phyloP scores from a whole-genome alignment of 805 yeast genomes.

The Ogataea ganodermae region DNA sequence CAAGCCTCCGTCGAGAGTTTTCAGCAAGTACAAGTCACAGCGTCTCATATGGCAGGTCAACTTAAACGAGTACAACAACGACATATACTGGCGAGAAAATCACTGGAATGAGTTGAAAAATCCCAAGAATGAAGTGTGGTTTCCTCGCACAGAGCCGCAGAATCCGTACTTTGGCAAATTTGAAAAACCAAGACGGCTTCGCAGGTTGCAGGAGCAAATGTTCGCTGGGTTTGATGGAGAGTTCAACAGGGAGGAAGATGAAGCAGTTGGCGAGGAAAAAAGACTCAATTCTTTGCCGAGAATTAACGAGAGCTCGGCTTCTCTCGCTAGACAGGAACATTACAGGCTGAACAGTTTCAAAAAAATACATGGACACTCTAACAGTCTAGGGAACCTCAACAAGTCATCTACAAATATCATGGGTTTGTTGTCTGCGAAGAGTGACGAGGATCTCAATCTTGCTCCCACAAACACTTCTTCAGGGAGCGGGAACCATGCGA shows the following conservation, averaged over 20 bases:
- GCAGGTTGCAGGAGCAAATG: conserved; percentile 29
- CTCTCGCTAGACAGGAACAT: conserved; percentile 30
- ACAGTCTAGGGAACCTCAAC: conserved; percentile 13
- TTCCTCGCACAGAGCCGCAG: conserved; percentile 34
- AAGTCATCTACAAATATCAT: conserved; percentile 5
- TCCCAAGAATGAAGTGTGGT: conserved; percentile 54
- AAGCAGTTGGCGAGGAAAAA: conserved; percentile 14
- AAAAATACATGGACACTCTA: conserved; percentile 19
- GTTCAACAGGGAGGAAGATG: conserved; percentile 26
- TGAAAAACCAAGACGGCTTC: conserved; percentile 12
- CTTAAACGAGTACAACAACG: conserved; percentile 57
- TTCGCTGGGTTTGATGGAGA: conserved; percentile 33
- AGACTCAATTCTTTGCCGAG: conserved; percentile 25
- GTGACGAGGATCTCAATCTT: conserved; percentile 16
- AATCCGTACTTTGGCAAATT: conserved; percentile 1
- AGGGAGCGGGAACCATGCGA: background rate
- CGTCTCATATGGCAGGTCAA: conserved; percentile 67
- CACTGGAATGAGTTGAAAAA: conserved; percentile 55
- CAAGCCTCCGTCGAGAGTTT: conserved; percentile 67
- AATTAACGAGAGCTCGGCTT: conserved; percentile 29
- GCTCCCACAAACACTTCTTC: background rate
- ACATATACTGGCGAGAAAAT: conserved; percentile 55
- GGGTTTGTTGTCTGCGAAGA: conserved; percentile 11
- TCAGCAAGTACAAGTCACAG: conserved; percentile 47
- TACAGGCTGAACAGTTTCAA: conserved; percentile 24